phyloP scores from a whole-genome alignment of 352 stramenopile genomes.

The Pythium sukuiense region DNA sequence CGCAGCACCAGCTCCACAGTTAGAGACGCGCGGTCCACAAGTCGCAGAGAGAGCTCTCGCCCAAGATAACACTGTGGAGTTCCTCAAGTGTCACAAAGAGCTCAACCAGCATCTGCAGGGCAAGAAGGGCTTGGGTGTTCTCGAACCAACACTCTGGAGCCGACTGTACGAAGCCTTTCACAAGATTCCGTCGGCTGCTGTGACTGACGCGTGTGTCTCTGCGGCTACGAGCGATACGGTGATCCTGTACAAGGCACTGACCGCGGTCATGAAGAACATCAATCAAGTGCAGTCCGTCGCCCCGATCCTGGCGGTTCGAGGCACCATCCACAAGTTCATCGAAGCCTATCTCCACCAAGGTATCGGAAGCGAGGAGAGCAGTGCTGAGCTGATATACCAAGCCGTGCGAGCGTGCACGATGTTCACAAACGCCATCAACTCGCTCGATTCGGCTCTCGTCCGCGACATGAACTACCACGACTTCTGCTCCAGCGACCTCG shows the following conservation, averaged over 20 bases:
- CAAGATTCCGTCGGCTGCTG: not conserved
- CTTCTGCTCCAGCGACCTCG: constrained; percentile 47
- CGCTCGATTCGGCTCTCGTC: constrained; percentile 20
- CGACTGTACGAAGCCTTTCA: constrained; percentile 11
- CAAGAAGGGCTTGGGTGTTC: constrained; percentile 25
- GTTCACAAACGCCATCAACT: constrained; percentile 56
- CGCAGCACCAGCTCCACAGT: not conserved
- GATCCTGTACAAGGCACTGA: constrained; percentile 21
- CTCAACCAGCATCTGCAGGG: constrained; percentile 32
- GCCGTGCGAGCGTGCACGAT: constrained; percentile 62
- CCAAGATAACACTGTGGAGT: not conserved
- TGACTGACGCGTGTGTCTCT: constrained; percentile 4
- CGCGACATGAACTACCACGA: constrained; percentile 40
- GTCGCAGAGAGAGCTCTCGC: constrained; percentile 3
- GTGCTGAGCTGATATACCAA: constrained; percentile 52
- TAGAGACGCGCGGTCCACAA: not conserved
- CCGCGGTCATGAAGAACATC: constrained; percentile 21
- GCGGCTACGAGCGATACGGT: constrained; percentile 11
- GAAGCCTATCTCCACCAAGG: constrained; percentile 8
- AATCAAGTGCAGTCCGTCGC: constrained; percentile 8
- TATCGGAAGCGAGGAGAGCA: not conserved
- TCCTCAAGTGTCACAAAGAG: constrained; percentile 30
- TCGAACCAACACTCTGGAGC: constrained; percentile 17
- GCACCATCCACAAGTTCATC: constrained; percentile 28
- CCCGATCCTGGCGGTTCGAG: constrained; percentile 10